These are phyloP conservation scores for Aspergillus indologenus DNA, from an alignment of 495 filamentous ascomycete species.

Conservation along the genomic window DNA sequence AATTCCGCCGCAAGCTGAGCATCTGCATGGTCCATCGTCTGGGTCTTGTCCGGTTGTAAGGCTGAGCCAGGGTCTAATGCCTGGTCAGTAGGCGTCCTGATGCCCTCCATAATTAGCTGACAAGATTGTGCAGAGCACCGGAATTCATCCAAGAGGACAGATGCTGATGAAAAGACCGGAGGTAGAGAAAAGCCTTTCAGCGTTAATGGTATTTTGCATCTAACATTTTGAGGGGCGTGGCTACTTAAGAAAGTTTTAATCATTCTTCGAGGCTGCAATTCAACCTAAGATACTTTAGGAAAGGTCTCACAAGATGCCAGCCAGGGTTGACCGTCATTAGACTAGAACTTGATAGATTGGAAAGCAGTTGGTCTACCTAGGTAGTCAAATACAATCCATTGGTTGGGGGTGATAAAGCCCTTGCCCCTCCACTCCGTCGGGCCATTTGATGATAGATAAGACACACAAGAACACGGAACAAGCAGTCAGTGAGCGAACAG, in stretches of 20 bases:
- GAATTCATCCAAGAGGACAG: neutral
- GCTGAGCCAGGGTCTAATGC: neutral
- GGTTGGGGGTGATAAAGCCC: neutral
- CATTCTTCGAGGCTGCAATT: neutral
- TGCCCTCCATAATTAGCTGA: neutral
- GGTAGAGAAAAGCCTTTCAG: neutral
- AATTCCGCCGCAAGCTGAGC: conserved; percentile 20
- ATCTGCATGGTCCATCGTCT: conserved; percentile 1
- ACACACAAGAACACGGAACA: neutral
- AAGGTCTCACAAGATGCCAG: neutral
- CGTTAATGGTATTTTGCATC: too few relatives aligned
- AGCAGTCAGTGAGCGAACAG: neutral
- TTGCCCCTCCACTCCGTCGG: neutral
- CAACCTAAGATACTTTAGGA: neutral
- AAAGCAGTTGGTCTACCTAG: neutral
- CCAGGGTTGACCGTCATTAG: neutral
- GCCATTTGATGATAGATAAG: too few relatives aligned
- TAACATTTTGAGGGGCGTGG: neutral
- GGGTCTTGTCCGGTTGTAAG: neutral
- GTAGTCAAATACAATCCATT: neutral
- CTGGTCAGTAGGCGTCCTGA: neutral
- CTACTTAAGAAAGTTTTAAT: neutral
- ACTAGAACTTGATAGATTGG: neutral
- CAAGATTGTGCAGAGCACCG: neutral
- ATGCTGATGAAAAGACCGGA: neutral